Evolutionary conservation across 805 yeast species (phyloP).

Genomic region (Cyberlindnera misumaiensis): DNA sequence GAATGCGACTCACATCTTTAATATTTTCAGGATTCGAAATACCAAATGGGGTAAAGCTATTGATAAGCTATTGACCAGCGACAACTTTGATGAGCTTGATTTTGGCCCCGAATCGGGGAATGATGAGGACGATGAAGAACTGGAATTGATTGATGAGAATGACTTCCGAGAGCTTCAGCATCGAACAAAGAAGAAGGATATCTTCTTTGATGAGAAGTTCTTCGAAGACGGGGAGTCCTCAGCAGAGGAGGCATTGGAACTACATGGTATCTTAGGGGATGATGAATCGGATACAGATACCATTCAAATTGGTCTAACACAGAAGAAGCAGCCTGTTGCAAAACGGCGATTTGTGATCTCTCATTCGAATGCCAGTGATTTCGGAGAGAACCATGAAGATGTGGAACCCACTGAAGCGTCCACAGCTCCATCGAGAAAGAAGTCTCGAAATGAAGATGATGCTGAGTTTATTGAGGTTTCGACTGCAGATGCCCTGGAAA

Average conservation of each 20-base stretch:
- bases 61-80: conserved; percentile 5
- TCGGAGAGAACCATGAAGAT: background rate
- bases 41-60: conserved; percentile 3
- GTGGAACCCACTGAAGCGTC: too few species aligned
- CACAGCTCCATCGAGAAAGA: too few species aligned
- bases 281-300: conserved; percentile 2
- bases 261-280: conserved; percentile 5
- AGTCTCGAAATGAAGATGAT: too few species aligned
- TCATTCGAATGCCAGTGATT: background rate
- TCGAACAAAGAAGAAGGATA: background rate
- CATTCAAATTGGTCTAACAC: background rate
- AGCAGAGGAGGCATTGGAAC: conserved; percentile 7
- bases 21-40: conserved; percentile 1
- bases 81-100: conserved; percentile 2
- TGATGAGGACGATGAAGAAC: conserved; percentile 7
- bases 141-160: conserved; percentile 6
- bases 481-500: background rate
- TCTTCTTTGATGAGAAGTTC: conserved; percentile 4
- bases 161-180: conserved; percentile 6
- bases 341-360: too few species aligned
- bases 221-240: conserved; percentile 9
- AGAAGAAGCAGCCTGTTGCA: background rate
- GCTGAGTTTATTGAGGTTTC: conserved; percentile 1
- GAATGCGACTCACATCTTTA: conserved; percentile 16
- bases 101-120: background rate